Evolutionary conservation across 139 green algal genomes (phyloP).

Genomic region (Yamagishiella unicocca): DNA sequence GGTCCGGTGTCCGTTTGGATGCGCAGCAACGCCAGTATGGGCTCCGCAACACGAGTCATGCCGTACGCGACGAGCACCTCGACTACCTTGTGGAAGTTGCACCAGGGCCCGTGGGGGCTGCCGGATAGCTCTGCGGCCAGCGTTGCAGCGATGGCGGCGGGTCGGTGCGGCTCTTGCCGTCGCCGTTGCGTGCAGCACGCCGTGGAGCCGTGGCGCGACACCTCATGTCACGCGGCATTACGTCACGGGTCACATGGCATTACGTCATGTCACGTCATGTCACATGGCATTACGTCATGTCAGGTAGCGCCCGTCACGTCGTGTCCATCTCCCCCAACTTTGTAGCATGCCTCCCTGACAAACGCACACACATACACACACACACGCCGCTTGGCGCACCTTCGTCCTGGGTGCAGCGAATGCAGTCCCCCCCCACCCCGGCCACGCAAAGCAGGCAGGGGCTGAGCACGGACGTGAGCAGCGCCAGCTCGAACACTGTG

Average conservation of each 20-base stretch:
- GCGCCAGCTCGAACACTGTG: background rate
- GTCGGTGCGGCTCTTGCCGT: background rate
- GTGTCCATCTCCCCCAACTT: no score
- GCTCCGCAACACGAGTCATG: background rate
- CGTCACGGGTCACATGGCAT: no score
- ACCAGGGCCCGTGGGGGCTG: slow-evolving; percentile 8
- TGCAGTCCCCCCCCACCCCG: background rate
- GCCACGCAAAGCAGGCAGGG: background rate
- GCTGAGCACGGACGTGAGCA: background rate
- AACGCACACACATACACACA: background rate
- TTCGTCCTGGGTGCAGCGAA: background rate
- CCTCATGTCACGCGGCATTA: background rate
- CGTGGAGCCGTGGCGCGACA: background rate
- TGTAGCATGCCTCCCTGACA: no score
- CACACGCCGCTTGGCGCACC: background rate
- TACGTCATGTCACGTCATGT: no score
- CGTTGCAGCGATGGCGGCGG: background rate
- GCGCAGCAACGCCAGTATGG: background rate
- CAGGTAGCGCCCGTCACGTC: no score
- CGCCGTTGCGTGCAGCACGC: background rate
- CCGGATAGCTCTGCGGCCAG: background rate
- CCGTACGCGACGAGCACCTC: slow-evolving; percentile 40
- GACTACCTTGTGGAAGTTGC: slow-evolving; percentile 6
- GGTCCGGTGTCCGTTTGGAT: background rate
- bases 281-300: no score